Evolutionary conservation across 208 protist species (phyloP), one percentile per base, ranked within the genome.

Genomic region (Crithidia bombi): DNA sequence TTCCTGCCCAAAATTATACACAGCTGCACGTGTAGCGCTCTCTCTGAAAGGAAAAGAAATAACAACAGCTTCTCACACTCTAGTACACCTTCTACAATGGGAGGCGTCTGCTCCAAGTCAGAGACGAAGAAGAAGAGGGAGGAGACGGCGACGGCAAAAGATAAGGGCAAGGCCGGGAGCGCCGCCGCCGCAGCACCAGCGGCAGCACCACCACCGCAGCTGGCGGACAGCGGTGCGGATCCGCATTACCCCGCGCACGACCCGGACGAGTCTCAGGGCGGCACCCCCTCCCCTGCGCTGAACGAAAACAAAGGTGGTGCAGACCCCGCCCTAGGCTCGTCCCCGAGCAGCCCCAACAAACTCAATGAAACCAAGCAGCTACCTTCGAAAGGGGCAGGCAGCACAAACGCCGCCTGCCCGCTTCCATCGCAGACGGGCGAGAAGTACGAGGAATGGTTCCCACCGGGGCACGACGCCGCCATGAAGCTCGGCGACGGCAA

Each of bases 401-500:
- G n/a, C 33, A 33, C 11, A 17, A 35, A 26, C 36, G 26, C 62
- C 17, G 47, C 44, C 62, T 38, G 47, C 1, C 50, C 58, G 3
- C 17, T 9, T 3, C 47, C 47, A 10, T 3, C 58, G 17, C 68
- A 26, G n/a, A 33, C 23, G 38, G 43, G 61, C 19, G 33, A 46
- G 21, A 32, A 23, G 41, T 75, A 38, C 52, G 61, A 58, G 5
- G 2, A 44, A 11, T 75, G 65, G 59, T 75, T 75, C 33, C 69
- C 69, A 17, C 52, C 61, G 10, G 52, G 43, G 41, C 69, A 75
- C 52, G 69, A 75, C 35, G 43, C 59, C 11, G 61, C 41, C 3
- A 75, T 75, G 69, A 52, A 56, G 43, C 43, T 75, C 3, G 69
- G 69, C 5, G 50, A 52, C 26, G 52, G 30, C 52, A 75, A 75